These are phyloP conservation scores for Lipomyces sp. DNA, from an alignment of 805 yeast species.

Conservation along the genomic window DNA sequence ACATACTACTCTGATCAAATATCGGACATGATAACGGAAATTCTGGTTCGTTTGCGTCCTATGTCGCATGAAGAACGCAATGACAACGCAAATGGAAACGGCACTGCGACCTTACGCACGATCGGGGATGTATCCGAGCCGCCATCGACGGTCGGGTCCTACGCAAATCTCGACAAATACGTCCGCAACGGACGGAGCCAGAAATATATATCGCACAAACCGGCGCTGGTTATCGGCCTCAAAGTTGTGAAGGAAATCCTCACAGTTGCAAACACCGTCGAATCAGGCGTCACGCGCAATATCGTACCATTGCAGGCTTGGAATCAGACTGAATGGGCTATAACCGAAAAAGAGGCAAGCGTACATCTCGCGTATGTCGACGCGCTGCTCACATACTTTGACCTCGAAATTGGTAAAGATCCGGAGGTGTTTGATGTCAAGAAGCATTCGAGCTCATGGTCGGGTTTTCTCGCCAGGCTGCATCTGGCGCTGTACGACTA, in stretches of 20 bases:
- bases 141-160: conserved; percentile 31
- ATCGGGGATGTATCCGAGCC: conserved; percentile 10
- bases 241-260: conserved; percentile 27
- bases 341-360: conserved; percentile 13
- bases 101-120: background rate
- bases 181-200: conserved; percentile 10
- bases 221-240: conserved; percentile 23
- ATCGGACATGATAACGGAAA: conserved; percentile 75
- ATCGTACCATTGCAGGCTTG: conserved; percentile 29
- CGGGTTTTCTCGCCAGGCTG: conserved; percentile 24
- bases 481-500: conserved; percentile 24
- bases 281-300: conserved; percentile 33
- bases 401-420: conserved; percentile 18
- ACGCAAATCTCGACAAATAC: conserved; percentile 22
- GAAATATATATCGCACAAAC: conserved; percentile 4
- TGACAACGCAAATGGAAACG: background rate
- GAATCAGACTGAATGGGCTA: conserved; percentile 33
- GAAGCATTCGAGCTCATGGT: conserved; percentile 7
- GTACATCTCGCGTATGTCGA: conserved; percentile 27
- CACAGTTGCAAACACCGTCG: conserved; percentile 27
- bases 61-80: background rate
- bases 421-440: background rate
- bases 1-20: conserved; percentile 86
- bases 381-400: conserved; percentile 26
- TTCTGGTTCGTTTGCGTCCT: conserved; percentile 46